phyloP scores from a whole-genome alignment of 768 basidiomycete species.

The Xerocomus spinulosus region DNA sequence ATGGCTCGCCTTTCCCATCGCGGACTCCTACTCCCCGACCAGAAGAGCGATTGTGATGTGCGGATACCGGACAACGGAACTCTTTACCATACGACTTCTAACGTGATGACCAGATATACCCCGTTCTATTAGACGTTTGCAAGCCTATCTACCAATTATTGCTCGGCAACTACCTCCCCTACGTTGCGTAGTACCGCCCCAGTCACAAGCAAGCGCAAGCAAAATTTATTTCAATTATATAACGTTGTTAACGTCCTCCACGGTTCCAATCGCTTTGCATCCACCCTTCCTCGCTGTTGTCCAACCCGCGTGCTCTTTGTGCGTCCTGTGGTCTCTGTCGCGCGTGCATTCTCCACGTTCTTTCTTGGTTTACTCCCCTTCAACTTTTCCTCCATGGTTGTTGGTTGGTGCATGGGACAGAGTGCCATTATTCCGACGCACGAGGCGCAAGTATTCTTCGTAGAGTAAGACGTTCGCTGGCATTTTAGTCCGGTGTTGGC shows the following conservation, averaged over 20 bases:
- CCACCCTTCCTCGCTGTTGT: constrained; percentile 14
- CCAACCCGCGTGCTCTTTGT: constrained; percentile 17
- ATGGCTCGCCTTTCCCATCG: constrained; percentile 47
- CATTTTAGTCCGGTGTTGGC: constrained; percentile 27
- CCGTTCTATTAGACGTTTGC: constrained; percentile 31
- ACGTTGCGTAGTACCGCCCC: constrained; percentile 21
- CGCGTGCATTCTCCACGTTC: constrained; percentile 17
- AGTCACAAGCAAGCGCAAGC: constrained; percentile 28
- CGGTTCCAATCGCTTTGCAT: constrained; percentile 26
- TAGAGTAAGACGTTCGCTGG: constrained; percentile 27
- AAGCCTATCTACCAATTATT: constrained; percentile 31
- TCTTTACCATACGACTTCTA: constrained; percentile 32
- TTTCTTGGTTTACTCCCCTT: constrained; percentile 22
- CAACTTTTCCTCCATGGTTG: constrained; percentile 4
- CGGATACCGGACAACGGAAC: constrained; percentile 17
- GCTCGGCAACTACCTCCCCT: constrained; percentile 25
- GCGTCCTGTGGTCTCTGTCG: constrained; percentile 10
- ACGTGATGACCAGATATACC: constrained; percentile 33
- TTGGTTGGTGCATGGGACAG: constrained; percentile 16
- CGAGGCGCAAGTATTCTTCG: constrained; percentile 17
- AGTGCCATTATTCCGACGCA: constrained; percentile 13
- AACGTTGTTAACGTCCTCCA: constrained; percentile 28
- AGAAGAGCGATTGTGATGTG: constrained; percentile 30
- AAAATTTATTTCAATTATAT: constrained; percentile 34
- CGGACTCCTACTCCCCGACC: constrained; percentile 43